A percentile compares a stretch with the other conserved stretches of the same genome.
Evolutionary conservation across 2,329 filamentous ascomycete genomes (phyloP).

Genomic region (Dothistroma septosporum): DNA sequence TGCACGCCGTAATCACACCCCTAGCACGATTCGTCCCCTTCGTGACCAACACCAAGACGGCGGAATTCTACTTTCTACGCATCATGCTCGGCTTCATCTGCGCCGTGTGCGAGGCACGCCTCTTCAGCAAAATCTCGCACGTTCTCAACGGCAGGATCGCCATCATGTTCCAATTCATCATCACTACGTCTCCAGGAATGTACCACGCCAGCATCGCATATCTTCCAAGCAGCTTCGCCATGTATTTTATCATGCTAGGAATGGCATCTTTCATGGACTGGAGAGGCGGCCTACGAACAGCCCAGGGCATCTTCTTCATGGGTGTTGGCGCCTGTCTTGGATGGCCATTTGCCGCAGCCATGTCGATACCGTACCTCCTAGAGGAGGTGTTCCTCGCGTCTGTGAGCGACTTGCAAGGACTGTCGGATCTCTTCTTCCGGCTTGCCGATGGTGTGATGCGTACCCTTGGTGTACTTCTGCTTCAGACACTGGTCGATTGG

Average conservation of each 20-base stretch:
- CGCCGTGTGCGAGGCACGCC: slow-evolving; percentile 73
- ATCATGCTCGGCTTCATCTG: slow-evolving; percentile 70
- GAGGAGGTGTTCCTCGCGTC: slow-evolving; percentile 65
- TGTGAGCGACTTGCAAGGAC: slow-evolving; percentile 35
- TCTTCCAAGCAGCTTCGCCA: slow-evolving; percentile 90
- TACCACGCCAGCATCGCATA: slow-evolving; percentile 87
- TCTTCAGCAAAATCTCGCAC: slow-evolving; percentile 38
- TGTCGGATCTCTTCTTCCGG: slow-evolving; percentile 57
- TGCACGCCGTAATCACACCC: slow-evolving; percentile 72
- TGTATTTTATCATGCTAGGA: slow-evolving; percentile 88
- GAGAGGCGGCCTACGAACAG: slow-evolving; percentile 72
- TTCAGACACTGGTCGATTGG: slow-evolving; percentile 69
- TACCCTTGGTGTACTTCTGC: slow-evolving; percentile 62
- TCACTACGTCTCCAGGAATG: slow-evolving; percentile 79
- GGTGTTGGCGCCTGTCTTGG: slow-evolving; percentile 79
- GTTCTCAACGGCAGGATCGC: slow-evolving; percentile 56
- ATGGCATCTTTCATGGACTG: slow-evolving; percentile 88
- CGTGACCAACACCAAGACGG: slow-evolving; percentile 41
- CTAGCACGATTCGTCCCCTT: slow-evolving; percentile 31
- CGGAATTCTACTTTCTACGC: slow-evolving; percentile 84
- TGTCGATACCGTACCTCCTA: slow-evolving; percentile 73
- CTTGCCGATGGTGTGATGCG: slow-evolving; percentile 64
- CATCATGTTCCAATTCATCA: slow-evolving; percentile 74
- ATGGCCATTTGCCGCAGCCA: slow-evolving; percentile 87
- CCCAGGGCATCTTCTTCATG: slow-evolving; percentile 85